Evolutionary conservation across 2,329 filamentous ascomycete genomes (phyloP), one percentile per base, ranked within the genome.

Genomic region (Aspergillus ruber): DNA sequence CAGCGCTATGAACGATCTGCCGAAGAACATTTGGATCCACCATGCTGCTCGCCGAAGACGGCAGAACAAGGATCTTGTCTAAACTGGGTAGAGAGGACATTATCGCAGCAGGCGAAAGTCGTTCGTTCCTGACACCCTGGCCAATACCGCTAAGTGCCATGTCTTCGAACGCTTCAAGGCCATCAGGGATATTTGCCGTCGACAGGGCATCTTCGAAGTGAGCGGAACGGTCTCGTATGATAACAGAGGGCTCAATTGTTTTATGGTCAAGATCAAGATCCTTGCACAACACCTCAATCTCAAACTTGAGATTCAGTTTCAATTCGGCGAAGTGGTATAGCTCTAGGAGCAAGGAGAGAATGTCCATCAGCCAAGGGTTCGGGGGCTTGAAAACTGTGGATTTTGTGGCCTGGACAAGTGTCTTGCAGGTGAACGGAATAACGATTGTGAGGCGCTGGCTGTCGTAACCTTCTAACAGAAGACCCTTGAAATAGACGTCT

Each of bases 311-410:
- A 57, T 97, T 97, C 33, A 98, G 80, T 67, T 97, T 97, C 47
- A 98, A 75, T 58, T 96, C 91, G 12, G 88, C 89, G 60, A 87
- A 86, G 61, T 95, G 86, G 62, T 98, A 98, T 3, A 98, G 78
- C 63, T 98, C 94, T 59, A 95, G 88, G 32, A 98, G 78, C 6
- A 97, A 76, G 54, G 88, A 82, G 47, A 98, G 82, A 46, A 98
- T 93, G 60, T 98, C 93, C 87, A 96, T 95, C 40, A 96, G 69
- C 93, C 93, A 98, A 1, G 93, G 93, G 59, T 98, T 98, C 1
- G 93, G 93, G 9, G 91, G 90, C 48, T 84, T 86, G 72, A 98
- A 98, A 8, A 97, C 85, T 10, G 85, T 86, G 0, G 93, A 97
- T 44, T 83, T 81, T 33, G 82, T 83, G 17, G 90, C 90, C 64